Base-by-base conservation (phyloP, 1,284 basidiomycete species). In the Irpex sp. region DNA sequence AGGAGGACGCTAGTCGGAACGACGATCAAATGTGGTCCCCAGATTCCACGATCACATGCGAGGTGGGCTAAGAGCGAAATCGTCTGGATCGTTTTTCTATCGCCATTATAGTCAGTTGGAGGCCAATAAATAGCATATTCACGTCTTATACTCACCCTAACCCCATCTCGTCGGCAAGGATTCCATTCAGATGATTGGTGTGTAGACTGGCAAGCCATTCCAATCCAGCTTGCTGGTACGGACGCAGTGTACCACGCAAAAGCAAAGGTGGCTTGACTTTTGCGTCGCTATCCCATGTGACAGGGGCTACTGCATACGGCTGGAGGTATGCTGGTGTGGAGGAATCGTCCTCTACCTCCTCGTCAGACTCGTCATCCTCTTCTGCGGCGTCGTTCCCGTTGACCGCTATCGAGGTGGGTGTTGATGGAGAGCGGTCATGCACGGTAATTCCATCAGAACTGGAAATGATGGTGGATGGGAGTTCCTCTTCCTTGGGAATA, bases 1-100 rank as follows among this genome's bases (percentile, higher is more conserved):
- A 98, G 82, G 66, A 98, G 85, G 62, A 98, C 96, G 65, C 93
- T 95, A 1, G 96, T 98, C 1, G 96, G 95, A 9, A 97, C 95
- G 69, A 98, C 88, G 72, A 98, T 95, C 35, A 98, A 84, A 77
- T 98, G 96, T 2, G 96, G 96, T 0, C 97, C 97, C 95, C 96
- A 98, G 64, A 97, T 93, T 5, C 96, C 96, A 59, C 90, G 84
- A 74, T 97, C 94, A 73, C 95, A 97, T 13, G 95, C 95, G 11
- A 98, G 84, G 76, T 98, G 94, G 7, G 93, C 96, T 1, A 98
- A 82, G 3, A 98, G 80, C 1, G 95, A 81, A 63, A 98, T 98
- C 1, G 96, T 98, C 75, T 98, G 96, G 61, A 98, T 97, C 0
- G 96, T 98, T 82, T 98, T 98, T 57, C 95, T 96, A 66, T 11